Evolutionary conservation across 2,329 filamentous ascomycete genomes (phyloP), one percentile per base, ranked within the genome.

Genomic region (Fusarium marasasianum): DNA sequence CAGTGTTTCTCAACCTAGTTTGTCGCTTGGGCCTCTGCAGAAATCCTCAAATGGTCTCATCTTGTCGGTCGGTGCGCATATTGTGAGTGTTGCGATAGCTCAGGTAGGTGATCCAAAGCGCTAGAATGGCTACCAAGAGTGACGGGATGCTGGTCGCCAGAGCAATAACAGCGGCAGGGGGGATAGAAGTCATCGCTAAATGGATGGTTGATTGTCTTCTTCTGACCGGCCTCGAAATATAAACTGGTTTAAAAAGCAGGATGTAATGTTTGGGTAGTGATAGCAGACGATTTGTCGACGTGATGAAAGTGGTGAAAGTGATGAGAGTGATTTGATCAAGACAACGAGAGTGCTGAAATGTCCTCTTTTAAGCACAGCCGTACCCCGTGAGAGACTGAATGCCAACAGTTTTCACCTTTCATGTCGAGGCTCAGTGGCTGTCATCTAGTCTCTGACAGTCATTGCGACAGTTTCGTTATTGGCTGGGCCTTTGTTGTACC

Each of bases 231-330:
- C 15, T 10, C 6, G n/a, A 5, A 44, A 44, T 26, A 44, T 44
- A 4, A 6, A 44, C 8, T 44, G n/a, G n/a, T n/a, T n/a, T n/a
- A n/a, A n/a, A n/a, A n/a, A n/a, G n/a, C n/a, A n/a, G n/a, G n/a
- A n/a, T n/a, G n/a, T n/a, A n/a, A n/a, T 18, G n/a, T 10, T 15
- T 44, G 15, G n/a, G 10, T 5, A 44, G 18, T 44, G 24, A 26
- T 26, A 44, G n/a, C 15, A 44, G n/a, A 12, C 0, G n/a, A 0
- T 44, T 18, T 12, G 15, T 44, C 2, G 4, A 6, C 5, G 10
- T 26, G 24, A 26, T 44, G 15, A 7, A 24, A 24, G 9, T 17
- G 41, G 7, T 44, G n/a, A 24, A 44, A 8, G 41, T 2, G 15
- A 18, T 18, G n/a, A 12, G 26, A 12, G 43, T 1, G n/a, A 5